phyloP scores from a whole-genome alignment of 1,139 yeast species.

The Suhomyces guaymorum region DNA sequence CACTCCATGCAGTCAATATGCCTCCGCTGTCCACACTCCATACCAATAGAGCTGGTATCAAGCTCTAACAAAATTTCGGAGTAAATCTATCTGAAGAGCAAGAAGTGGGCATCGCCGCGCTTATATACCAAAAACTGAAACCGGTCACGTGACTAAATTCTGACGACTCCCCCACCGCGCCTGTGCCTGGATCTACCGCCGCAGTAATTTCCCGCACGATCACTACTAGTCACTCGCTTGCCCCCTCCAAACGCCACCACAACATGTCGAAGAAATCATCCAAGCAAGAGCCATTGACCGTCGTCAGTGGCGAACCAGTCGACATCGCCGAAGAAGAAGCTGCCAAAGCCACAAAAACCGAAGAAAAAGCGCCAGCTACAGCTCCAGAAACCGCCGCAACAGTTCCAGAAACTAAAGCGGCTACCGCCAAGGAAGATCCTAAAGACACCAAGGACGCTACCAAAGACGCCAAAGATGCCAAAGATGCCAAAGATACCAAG shows the following conservation, averaged over 20 bases:
- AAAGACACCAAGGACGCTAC: slow-evolving; percentile 1
- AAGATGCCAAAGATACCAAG: not conserved
- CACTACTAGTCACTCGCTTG: slow-evolving; percentile 1
- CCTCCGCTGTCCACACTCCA: slow-evolving; percentile 77
- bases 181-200: too few species aligned
- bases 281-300: slow-evolving; percentile 23
- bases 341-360: slow-evolving; percentile 20
- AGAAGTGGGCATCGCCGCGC: slow-evolving; percentile 1
- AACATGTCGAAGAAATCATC: slow-evolving; percentile 13
- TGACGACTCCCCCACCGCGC: slow-evolving; percentile 1
- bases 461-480: not conserved
- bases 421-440: slow-evolving; percentile 2
- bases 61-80: slow-evolving; percentile 64
- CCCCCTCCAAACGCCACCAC: not conserved
- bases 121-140: slow-evolving; percentile 5
- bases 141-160: slow-evolving; percentile 6
- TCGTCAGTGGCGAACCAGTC: slow-evolving; percentile 40
- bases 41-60: slow-evolving; percentile 42
- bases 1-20: slow-evolving; percentile 29
- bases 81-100: slow-evolving; percentile 32
- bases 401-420: slow-evolving; percentile 2
- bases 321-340: slow-evolving; percentile 16
- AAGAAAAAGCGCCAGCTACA: too few species aligned
- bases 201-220: not conserved
- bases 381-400: slow-evolving; percentile 5